Evolutionary conservation across 2,329 filamentous ascomycete genomes (phyloP).

Genomic region (Xylaria hypoxylon): DNA sequence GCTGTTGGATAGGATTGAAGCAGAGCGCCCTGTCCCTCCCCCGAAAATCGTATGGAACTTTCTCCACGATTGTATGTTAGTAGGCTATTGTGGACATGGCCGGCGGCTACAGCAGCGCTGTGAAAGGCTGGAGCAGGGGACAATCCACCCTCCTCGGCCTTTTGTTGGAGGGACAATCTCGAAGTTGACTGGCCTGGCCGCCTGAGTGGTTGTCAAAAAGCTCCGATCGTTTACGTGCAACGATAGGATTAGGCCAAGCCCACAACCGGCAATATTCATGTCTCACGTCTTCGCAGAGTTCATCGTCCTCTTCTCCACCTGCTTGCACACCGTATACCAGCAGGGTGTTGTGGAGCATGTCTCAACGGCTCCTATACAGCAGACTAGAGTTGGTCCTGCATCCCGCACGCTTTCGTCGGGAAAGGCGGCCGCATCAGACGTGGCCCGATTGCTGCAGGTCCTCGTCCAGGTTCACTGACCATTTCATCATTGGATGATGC

Average conservation of each 20-base stretch:
- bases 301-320: slow-evolving; percentile 29
- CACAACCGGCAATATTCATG: slow-evolving; percentile 47
- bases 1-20: slow-evolving; percentile 39
- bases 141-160: slow-evolving; percentile 48
- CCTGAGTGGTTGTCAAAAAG: slow-evolving; percentile 47
- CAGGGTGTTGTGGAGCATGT: slow-evolving; percentile 41
- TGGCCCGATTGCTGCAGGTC: slow-evolving; percentile 51
- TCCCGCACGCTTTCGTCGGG: slow-evolving; percentile 50
- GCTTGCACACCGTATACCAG: slow-evolving; percentile 32
- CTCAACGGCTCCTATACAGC: slow-evolving; percentile 42
- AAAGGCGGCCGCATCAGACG: slow-evolving; percentile 51
- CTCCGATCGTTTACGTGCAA: slow-evolving; percentile 50
- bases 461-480: slow-evolving; percentile 38
- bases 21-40: slow-evolving; percentile 40
- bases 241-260: slow-evolving; percentile 46
- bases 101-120: slow-evolving; percentile 58
- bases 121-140: slow-evolving; percentile 56
- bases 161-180: slow-evolving; percentile 48
- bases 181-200: slow-evolving; percentile 38
- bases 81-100: slow-evolving; percentile 42
- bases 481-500: slow-evolving; percentile 39
- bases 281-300: slow-evolving; percentile 39
- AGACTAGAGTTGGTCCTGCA: slow-evolving; percentile 46
- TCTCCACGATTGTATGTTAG: slow-evolving; percentile 45
- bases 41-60: slow-evolving; percentile 45